Conservation (phyloP, 75 land plant species). For the Larix kaempferi region DNA sequence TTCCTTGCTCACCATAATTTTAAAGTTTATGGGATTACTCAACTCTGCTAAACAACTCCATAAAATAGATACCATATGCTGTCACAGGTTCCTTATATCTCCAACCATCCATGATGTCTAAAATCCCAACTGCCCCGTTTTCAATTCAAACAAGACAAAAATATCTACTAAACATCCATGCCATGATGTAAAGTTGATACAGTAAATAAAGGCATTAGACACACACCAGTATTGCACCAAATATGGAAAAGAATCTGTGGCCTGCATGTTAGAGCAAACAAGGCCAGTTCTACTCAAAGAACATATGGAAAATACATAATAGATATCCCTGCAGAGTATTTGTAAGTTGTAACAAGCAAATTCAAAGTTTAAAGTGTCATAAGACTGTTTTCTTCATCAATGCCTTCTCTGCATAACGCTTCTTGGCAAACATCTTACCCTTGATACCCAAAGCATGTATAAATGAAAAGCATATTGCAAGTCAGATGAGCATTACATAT, state of each 20-base stretch:
- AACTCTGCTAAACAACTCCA: not conserved
- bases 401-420: conserved; percentile 47
- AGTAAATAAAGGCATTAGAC: not conserved
- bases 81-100: not conserved
- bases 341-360: not conserved
- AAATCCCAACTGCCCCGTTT: not conserved
- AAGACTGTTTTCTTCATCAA: conserved; percentile 56
- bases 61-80: not conserved
- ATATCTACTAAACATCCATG: not conserved
- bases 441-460: conserved; percentile 46
- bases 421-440: conserved; percentile 50
- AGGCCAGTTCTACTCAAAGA: not conserved
- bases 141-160: not conserved
- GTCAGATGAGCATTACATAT: not conserved
- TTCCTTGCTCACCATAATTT: too few species aligned
- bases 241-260: not conserved
- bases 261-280: not conserved
- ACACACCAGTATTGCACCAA: not conserved
- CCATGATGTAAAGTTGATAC: not conserved
- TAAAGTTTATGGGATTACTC: not conserved
- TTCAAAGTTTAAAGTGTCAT: not conserved
- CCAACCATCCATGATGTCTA: not conserved
- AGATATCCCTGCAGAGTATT: not conserved
- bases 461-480: not conserved
- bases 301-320: not conserved